Base-by-base conservation (phyloP, 495 filamentous ascomycete genomes). In the Lepidopterella palustris region DNA sequence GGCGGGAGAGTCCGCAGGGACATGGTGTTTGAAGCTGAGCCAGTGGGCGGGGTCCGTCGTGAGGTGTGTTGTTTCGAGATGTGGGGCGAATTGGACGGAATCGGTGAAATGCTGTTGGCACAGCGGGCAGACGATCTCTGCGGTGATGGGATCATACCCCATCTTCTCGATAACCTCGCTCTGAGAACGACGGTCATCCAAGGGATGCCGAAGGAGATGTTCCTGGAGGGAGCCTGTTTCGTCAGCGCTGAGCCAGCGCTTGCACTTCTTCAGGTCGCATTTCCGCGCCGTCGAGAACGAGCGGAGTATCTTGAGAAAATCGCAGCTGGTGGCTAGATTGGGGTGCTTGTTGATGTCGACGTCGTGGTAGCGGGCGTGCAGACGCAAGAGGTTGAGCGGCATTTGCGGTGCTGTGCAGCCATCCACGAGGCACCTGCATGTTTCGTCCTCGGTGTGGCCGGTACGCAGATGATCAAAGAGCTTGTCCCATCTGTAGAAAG, bases 401-500 rank as follows among this genome's bases (percentile, higher is more conserved):
- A 60, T 1, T 31, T 3, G 13, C 10, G 11, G 13, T 2, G 40
- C 50, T 1, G 5, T 6, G 24, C 58, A 60, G 8, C 13, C 11
- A 9, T 5, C 5, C 24, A 48, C 10, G 27, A 35, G 10, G 24
- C 58, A 60, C 4, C 10, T 10, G 13, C 35, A 18, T 2, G 23
- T 3, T 0, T 60, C 58, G n/a, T 55, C 39, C 18, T 60, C 27
- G 1, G 20, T 49, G 25, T 60, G 58, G 11, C 5, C 35, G 4
- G 13, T 45, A 31, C 23, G 45, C 5, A 61, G 40, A 45, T 61
- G 59, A 1, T 26, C 3, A 9, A 35, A 20, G 3, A 57, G 9
- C 31, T 56, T 61, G 53, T 61, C 59, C 5, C 21, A 4, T 3
- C 59, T 13, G 28, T 61, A 57, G 26, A 61, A 61, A 15, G 53